Base-by-base conservation (phyloP, 2,329 filamentous ascomycete genomes). In the Elsinoe ampelina region DNA sequence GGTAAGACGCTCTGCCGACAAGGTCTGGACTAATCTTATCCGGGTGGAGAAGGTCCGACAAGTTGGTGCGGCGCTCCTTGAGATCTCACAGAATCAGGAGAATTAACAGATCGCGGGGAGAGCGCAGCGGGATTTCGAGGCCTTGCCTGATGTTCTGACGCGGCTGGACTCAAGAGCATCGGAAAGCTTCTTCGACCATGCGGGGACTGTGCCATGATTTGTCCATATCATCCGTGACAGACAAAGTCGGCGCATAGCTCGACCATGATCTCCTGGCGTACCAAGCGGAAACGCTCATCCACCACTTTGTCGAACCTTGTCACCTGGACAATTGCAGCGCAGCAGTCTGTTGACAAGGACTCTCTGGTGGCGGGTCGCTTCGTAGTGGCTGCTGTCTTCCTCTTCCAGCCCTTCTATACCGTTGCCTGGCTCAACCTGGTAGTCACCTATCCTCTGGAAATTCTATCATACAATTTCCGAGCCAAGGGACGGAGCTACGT, bases 361-460 rank as follows among this genome's bases (percentile, higher is more conserved):
- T 19, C 8, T 10, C 26, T 30, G 8, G 26, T 47, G 10, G 38
- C 39, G 12, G 51, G 48, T 7, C 10, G 19, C 19, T 13, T 42
- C 36, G 34, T 41, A n/a, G n/a, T 55, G 19, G 19, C 17, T 12
- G 5, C 20, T 17, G n/a, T 45, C 39, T 38, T 45, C 20, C 39
- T 47, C 38, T 17, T 50, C 55, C 26, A 41, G 8, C 2, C 19
- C 17, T 20, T 17, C 19, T 43, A 39, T 38, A 26, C n/a, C 22
- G 5, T 48, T 17, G n/a, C 50, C 35, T 39, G 10, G 47, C 13
- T 54, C 32, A 5, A 20, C 13, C 15, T 52, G 3, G 48, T 58
- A 47, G n/a, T 54, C 47, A 7, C 43, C 12, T 38, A 43, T 19
- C 41, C 41, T 20, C 8, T 35, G 12, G 57, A 54, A n/a, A 55